A percentile compares a stretch with the other conserved stretches of the same genome.
phyloP scores from a whole-genome alignment of 768 basidiomycete genomes.

The Jaapia argillacea region DNA sequence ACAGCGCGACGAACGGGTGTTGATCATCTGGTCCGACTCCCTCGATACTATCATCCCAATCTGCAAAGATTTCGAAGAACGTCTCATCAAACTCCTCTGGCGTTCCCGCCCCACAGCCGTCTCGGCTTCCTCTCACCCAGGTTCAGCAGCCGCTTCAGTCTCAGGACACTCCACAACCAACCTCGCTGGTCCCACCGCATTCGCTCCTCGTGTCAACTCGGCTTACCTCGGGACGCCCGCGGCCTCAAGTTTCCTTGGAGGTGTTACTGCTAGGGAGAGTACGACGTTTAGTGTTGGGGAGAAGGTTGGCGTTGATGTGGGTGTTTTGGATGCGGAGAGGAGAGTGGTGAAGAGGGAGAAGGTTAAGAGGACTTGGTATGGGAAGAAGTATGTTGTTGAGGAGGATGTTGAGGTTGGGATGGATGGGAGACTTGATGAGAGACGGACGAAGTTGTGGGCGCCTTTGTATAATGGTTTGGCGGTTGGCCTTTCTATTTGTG shows the following conservation, averaged over 20 bases:
- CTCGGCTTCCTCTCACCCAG: conserved; percentile 19
- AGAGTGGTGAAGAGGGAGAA: conserved; percentile 12
- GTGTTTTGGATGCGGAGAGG: conserved; percentile 4
- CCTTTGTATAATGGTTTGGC: conserved; percentile 25
- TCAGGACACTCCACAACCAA: conserved; percentile 27
- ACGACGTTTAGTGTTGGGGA: neutral
- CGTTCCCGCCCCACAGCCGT: conserved; percentile 22
- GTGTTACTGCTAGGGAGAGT: neutral
- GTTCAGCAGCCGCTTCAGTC: conserved; percentile 18
- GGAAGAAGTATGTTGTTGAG: conserved; percentile 32
- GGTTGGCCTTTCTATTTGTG: conserved; percentile 21
- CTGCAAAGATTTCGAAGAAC: conserved; percentile 42
- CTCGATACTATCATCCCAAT: conserved; percentile 63
- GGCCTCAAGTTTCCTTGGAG: neutral
- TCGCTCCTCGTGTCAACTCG: conserved; percentile 1
- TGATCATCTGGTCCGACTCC: conserved; percentile 79
- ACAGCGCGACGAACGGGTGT: conserved; percentile 73
- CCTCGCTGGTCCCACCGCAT: conserved; percentile 5
- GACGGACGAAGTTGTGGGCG: conserved; percentile 25
- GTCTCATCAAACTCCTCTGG: conserved; percentile 50
- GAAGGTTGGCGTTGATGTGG: conserved; percentile 3
- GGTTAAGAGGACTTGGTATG: conserved; percentile 50
- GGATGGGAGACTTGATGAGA: conserved; percentile 19
- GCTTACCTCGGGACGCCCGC: neutral
- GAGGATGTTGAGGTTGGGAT: conserved; percentile 19